Evolutionary conservation across 495 filamentous ascomycete genomes (phyloP).

Genomic region (Delitschia confertaspora): DNA sequence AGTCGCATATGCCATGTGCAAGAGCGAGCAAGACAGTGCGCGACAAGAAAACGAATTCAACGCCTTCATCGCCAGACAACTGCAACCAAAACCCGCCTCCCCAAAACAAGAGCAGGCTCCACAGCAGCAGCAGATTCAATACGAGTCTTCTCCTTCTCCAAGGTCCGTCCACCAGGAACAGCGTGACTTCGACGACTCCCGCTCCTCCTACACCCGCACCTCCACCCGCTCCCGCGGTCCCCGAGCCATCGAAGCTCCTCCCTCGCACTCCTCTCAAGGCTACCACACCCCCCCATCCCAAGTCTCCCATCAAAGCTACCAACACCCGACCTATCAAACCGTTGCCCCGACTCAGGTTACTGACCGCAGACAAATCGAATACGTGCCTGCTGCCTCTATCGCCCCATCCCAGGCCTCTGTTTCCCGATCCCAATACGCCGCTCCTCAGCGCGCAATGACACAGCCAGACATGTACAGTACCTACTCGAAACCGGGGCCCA

Average conservation of each 20-base stretch:
- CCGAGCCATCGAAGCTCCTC: too few relatives aligned
- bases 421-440: slow-evolving; percentile 16
- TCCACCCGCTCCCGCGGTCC: not conserved
- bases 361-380: slow-evolving; percentile 13
- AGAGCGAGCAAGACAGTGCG: slow-evolving; percentile 42
- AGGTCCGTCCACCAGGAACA: slow-evolving; percentile 22
- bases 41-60: slow-evolving; percentile 26
- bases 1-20: slow-evolving; percentile 62
- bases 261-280: too few relatives aligned
- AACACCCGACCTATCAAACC: slow-evolving; percentile 18
- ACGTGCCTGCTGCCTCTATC: slow-evolving; percentile 18
- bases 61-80: too few relatives aligned
- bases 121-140: slow-evolving; percentile 1
- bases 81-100: too few relatives aligned
- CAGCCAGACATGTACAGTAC: slow-evolving; percentile 21
- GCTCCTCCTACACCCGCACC: slow-evolving; percentile 9
- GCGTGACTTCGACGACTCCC: slow-evolving; percentile 27
- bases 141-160: slow-evolving; percentile 18
- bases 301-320: slow-evolving; percentile 11
- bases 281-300: too few relatives aligned
- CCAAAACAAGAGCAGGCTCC: not conserved
- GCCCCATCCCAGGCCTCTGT: too few relatives aligned
- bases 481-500: slow-evolving; percentile 5
- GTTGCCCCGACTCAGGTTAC: slow-evolving; percentile 19
- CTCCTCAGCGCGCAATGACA: slow-evolving; percentile 19